Evolutionary conservation across 2,329 filamentous ascomycete genomes (phyloP), one percentile per base, ranked within the genome.

Genomic region (Pyrenophora teres): DNA sequence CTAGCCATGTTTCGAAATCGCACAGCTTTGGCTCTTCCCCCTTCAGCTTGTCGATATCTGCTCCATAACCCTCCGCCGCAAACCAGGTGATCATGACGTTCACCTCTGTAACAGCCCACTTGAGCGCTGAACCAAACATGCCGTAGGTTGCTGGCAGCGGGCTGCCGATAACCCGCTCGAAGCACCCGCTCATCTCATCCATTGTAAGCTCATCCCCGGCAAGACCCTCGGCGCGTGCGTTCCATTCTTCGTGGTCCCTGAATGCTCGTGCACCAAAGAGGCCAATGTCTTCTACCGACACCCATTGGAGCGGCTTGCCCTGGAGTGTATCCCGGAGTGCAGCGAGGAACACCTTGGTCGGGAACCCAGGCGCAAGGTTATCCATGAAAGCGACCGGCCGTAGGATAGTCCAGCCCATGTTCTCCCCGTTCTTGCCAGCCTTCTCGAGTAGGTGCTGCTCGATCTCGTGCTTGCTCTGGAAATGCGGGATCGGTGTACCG

Each of bases 311-410:
- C 1, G 74, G 65, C 52, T 78, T 79, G 0, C 70, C 75, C 40
- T 74, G 65, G 13, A 81, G 49, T 0, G 68, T 70, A 31, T 74
- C 70, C 31, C 75, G 68, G 64, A 78, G 76, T 12, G 76, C 72
- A 0, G 80, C 75, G 0, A 77, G 64, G 62, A 83, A 82, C 2
- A 78, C 72, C 50, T 78, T 79, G 3, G 79, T 79, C 7, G 75
- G 56, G 57, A 82, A 78, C 9, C 74, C 75, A 0, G 77, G 74
- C 2, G 63, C 68, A 4, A 83, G 60, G 69, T 87, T 85, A 43
- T 88, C 84, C 75, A 86, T 83, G 71, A 88, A 88, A 1, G 81
- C 82, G 0, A 82, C 80, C 0, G 85, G 85, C 3, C 85, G 79
- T 2, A 88, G 72, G 33, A 88, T 81, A 0, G 83, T 86, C 80